Conservation (phyloP, 2,329 filamentous ascomycete species). For the Sphaerostilbella broomeana region DNA sequence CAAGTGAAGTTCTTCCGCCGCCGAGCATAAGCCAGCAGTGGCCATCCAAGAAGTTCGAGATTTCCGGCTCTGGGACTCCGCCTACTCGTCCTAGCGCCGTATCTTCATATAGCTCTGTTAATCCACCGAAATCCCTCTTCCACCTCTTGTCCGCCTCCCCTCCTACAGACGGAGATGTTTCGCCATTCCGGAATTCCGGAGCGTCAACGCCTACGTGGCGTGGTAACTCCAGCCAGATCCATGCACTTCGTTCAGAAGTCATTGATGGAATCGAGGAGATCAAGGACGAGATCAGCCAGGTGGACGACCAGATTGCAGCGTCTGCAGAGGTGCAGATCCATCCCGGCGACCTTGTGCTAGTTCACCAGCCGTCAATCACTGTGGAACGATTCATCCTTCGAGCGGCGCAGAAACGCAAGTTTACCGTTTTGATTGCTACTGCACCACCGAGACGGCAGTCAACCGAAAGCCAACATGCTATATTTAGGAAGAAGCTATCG, state of each 20-base stretch:
- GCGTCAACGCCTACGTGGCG: slow-evolving; percentile 42
- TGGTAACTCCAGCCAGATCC: slow-evolving; percentile 39
- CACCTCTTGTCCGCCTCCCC: slow-evolving; percentile 73
- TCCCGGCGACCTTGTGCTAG: slow-evolving; percentile 85
- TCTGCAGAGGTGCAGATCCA: slow-evolving; percentile 89
- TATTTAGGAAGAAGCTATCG: slow-evolving; percentile 70
- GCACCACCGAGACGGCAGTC: slow-evolving; percentile 39
- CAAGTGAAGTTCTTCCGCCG: slow-evolving; percentile 33
- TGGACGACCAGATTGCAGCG: slow-evolving; percentile 86
- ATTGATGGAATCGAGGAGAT: slow-evolving; percentile 93
- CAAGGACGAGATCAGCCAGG: slow-evolving; percentile 87
- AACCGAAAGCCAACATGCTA: slow-evolving; percentile 37
- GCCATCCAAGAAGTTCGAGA: slow-evolving; percentile 24
- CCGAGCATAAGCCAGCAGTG: slow-evolving; percentile 22
- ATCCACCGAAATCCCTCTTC: slow-evolving; percentile 72
- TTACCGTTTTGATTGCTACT: slow-evolving; percentile 81
- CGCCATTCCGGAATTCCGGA: slow-evolving; percentile 43
- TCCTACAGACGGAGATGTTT: slow-evolving; percentile 38
- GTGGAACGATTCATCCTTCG: slow-evolving; percentile 86
- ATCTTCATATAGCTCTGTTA: slow-evolving; percentile 57
- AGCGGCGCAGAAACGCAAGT: slow-evolving; percentile 82
- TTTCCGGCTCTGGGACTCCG: slow-evolving; percentile 22
- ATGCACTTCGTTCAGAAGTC: slow-evolving; percentile 81
- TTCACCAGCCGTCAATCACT: slow-evolving; percentile 77
- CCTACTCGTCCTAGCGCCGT: slow-evolving; percentile 53